These are phyloP conservation scores for Rubia balearica DNA, from an alignment of 305 asterid genomes.

Conservation along the genomic window DNA sequence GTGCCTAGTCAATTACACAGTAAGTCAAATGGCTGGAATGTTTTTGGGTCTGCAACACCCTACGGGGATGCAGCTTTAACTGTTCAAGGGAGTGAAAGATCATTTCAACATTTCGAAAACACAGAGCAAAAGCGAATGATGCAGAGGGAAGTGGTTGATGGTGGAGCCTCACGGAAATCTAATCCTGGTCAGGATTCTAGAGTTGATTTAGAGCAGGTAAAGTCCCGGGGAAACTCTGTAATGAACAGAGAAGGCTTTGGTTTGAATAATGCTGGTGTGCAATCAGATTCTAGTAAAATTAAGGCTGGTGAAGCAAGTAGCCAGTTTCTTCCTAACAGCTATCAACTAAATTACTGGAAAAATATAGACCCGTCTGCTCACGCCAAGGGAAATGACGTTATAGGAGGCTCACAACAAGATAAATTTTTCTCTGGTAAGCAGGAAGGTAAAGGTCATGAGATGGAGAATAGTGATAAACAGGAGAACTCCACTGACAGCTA, in stretches of 20 bases:
- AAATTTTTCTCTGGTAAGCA: slow-evolving; percentile 34
- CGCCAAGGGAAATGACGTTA: slow-evolving; percentile 39
- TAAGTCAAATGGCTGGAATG: slow-evolving; percentile 44
- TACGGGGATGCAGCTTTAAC: slow-evolving; percentile 31
- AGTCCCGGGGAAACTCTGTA: slow-evolving; percentile 30
- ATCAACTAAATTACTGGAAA: slow-evolving; percentile 53
- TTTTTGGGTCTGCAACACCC: slow-evolving; percentile 31
- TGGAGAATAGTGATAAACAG: slow-evolving; percentile 37
- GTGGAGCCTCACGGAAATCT: slow-evolving; percentile 42
- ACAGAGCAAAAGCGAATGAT: slow-evolving; percentile 27
- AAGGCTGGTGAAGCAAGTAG: slow-evolving; percentile 37
- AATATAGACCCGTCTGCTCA: slow-evolving; percentile 36
- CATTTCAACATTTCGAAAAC: slow-evolving; percentile 29
- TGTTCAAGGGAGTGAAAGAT: slow-evolving; percentile 30
- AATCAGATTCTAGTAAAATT: slow-evolving; percentile 29
- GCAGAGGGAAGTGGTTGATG: slow-evolving; percentile 41
- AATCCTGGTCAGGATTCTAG: slow-evolving; percentile 33
- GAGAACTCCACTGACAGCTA: slow-evolving; percentile 72
- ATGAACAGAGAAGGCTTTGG: slow-evolving; percentile 37
- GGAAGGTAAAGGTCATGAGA: slow-evolving; percentile 35
- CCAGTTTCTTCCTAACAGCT: slow-evolving; percentile 36
- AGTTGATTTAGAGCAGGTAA: slow-evolving; percentile 30
- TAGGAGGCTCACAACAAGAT: slow-evolving; percentile 37
- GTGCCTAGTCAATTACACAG: slow-evolving; percentile 28
- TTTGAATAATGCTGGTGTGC: slow-evolving; percentile 35